Base-by-base conservation (phyloP, 139 green algal genomes). In the Tetraselmis striata region DNA sequence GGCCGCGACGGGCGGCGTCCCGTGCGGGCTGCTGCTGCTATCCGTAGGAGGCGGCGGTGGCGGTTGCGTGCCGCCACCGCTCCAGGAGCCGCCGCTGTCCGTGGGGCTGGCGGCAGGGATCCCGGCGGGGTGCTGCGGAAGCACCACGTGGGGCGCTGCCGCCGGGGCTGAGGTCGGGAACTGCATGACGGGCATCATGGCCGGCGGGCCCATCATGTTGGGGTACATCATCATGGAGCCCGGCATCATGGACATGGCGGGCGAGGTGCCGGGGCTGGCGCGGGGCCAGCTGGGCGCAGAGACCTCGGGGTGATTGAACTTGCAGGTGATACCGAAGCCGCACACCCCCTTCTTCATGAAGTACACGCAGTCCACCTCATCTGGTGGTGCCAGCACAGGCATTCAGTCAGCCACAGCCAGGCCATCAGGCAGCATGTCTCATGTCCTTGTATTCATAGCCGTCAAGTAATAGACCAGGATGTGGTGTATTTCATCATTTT, bases 291-390 rank as follows among this genome's bases (percentile, higher is more conserved):
- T 18, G 5, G 45, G 45, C 5, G 18, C 18, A 18, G 45, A 67
- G 45, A 87, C 79, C 59, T 92, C 86, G 1, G 88, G 87, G 79
- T 92, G 88, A 59, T 92, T 90, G 78, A 90, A 92, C 58, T 90
- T 90, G 83, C 88, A 92, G 0, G 87, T 90, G 0, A 84, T 79
- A 1, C 85, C 85, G 32, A 90, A 92, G 0, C 86, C 87, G 59
- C 88, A 92, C 84, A 83, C 87, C 24, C 88, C 88, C 32, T 85
- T 82, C 29, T 85, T 88, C 28, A 89, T 75, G 77, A 84, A 90
- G 29, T 85, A 91, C 23, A 59, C 28, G 67, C 88, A 91, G 26
- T 84, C 78, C 18, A 79, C 81, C 78, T 91, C 83, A 1, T 76
- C 81, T 31, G 81, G 81, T 27, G 18, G n/a, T n/a, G n/a, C n/a